Conservation (phyloP, 2,329 filamentous ascomycete species). For the Canariomyces notabilis region DNA sequence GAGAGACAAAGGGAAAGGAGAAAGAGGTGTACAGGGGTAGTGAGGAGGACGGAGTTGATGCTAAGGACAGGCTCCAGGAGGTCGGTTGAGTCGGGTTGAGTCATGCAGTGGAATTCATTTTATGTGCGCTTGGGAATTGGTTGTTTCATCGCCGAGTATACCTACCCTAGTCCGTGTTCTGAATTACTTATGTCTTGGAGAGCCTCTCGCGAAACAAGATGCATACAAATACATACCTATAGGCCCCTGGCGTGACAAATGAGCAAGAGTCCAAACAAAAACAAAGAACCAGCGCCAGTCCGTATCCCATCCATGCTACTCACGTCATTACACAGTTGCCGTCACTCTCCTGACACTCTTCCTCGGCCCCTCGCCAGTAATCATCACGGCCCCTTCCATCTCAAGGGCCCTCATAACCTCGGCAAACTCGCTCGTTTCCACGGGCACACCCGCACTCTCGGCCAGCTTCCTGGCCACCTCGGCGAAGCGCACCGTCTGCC, state of each 20-base stretch:
- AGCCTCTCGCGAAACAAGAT: slow-evolving; percentile 1
- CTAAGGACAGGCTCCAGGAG: not conserved
- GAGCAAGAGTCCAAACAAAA: not conserved
- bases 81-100: not conserved
- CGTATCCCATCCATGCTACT: slow-evolving; percentile 4
- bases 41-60: not conserved
- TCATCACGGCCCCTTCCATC: slow-evolving; percentile 74
- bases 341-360: slow-evolving; percentile 75
- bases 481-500: slow-evolving; percentile 66
- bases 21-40: not conserved
- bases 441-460: slow-evolving; percentile 63
- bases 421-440: slow-evolving; percentile 76
- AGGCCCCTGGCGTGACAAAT: not conserved
- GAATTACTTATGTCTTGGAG: not conserved
- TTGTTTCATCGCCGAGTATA: slow-evolving; percentile 14
- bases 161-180: slow-evolving; percentile 13
- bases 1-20: slow-evolving; percentile 1
- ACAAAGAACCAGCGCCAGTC: not conserved
- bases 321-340: slow-evolving; percentile 35
- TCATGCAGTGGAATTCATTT: not conserved
- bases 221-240: slow-evolving; percentile 3
- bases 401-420: slow-evolving; percentile 78
- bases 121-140: slow-evolving; percentile 2
- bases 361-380: slow-evolving; percentile 79
- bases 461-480: slow-evolving; percentile 70